Evolutionary conservation across 2,329 filamentous ascomycete species (phyloP), one percentile per base, ranked within the genome.

Genomic region (Pleurostoma richardsiae): DNA sequence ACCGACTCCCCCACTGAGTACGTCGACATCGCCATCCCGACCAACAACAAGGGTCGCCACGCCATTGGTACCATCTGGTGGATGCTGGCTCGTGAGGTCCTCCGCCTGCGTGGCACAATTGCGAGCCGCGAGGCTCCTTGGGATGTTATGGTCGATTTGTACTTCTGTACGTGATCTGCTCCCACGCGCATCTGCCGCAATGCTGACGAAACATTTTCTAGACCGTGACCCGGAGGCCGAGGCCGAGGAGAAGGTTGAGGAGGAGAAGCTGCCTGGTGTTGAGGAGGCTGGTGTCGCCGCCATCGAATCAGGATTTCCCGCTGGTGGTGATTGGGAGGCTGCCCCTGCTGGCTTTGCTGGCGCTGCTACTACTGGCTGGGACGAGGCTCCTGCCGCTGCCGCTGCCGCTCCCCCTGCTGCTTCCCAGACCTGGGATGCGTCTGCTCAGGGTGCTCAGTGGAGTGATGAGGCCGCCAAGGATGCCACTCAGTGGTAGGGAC

Each of bases 41-140:
- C 94, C 80, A 99, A 99, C 90, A 99, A 99, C 90, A 99, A 99
- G 88, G 92, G 91, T 82, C 92, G 94, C 72, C 91, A 97, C 80
- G 86, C 95, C 72, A 99, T 99, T 66, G 94, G 94, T 81, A 83
- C 94, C 65, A 74, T 99, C 79, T 99, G 94, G 94, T 99, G 94
- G 94, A 86, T 99, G 86, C 84, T 99, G 63, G 92, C 94, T 72
- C 94, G 94, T 83, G 94, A 99, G 85, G 92, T 99, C 71, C 91
- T 99, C 74, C 90, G 95, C 71, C 90, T 99, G 68, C 90, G 94
- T 65, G 94, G 95, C 64, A 97, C 91, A 68, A 90, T 99, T 69
- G 87, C 89, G 71, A 90, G 82, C 82, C 90, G 94, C 72, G 94
- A 99, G 78, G 85, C 87, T 54, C 88, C 95, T 72, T 99, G 94